A percentile compares a stretch with the other conserved stretches of the same genome.
Conservation (phyloP, 768 basidiomycete species). For the Candolleomyces efflorescens region DNA sequence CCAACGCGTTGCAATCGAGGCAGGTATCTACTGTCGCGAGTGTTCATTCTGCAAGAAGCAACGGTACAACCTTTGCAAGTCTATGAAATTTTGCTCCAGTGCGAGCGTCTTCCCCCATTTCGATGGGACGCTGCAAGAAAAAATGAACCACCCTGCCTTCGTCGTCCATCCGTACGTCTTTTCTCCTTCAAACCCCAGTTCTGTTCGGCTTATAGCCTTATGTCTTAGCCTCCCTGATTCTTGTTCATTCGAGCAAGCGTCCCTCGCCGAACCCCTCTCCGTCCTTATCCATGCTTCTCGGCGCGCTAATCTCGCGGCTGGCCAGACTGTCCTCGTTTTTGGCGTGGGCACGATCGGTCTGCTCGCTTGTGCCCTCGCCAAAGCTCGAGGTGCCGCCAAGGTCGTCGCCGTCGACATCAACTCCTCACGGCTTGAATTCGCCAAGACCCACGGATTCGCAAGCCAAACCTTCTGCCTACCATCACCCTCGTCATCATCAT, state of each 20-base stretch:
- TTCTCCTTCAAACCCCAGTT: background rate
- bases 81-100: conserved; percentile 84
- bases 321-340: conserved; percentile 79
- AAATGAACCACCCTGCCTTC: conserved; percentile 85
- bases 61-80: conserved; percentile 90
- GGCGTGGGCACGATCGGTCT: conserved; percentile 94
- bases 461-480: conserved; percentile 61
- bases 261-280: conserved; percentile 91
- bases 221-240: conserved; percentile 62
- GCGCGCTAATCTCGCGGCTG: conserved; percentile 39
- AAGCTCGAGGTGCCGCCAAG: conserved; percentile 61
- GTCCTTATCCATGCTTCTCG: conserved; percentile 71
- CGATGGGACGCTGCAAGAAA: conserved; percentile 85
- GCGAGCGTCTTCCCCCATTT: conserved; percentile 91
- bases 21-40: conserved; percentile 81
- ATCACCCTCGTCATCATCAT: conserved; percentile 1
- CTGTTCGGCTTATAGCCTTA: background rate
- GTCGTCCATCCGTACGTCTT: conserved; percentile 80
- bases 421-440: conserved; percentile 73
- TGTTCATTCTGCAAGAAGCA: conserved; percentile 69
- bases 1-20: conserved; percentile 91
- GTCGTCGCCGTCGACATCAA: conserved; percentile 87
- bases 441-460: conserved; percentile 70
- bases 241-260: conserved; percentile 74
- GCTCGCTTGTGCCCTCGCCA: conserved; percentile 79